phyloP scores from a whole-genome alignment of 2,329 filamentous ascomycete species.

The Albifimbria verrucaria region DNA sequence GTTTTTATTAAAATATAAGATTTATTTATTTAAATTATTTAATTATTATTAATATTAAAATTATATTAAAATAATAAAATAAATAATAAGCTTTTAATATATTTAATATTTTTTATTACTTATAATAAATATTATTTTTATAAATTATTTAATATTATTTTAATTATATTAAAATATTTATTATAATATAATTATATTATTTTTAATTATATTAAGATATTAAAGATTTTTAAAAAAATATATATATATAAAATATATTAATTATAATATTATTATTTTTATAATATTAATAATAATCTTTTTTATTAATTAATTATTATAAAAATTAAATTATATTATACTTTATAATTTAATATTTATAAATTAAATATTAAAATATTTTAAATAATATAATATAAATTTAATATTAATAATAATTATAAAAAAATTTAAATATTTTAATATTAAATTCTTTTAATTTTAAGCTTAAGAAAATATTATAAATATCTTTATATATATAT shows the following conservation, averaged over 20 bases:
- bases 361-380: neutral
- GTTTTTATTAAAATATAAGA: neutral
- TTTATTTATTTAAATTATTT: conserved; percentile 2
- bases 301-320: neutral
- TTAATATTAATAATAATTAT: conserved; percentile 1
- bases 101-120: neutral
- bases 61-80: neutral
- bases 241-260: neutral
- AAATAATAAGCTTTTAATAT: neutral
- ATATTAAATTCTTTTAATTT: no score
- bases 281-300: no score
- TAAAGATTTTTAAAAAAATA: neutral
- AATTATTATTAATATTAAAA: conserved; percentile 2
- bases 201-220: neutral
- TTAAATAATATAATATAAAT: neutral
- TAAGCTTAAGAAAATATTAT: conserved; percentile 4
- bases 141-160: neutral
- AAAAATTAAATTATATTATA: neutral
- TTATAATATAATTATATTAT: neutral
- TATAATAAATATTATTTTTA: neutral
- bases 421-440: neutral
- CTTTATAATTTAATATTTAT: conserved; percentile 2
- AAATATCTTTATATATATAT: neutral
- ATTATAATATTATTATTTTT: neutral
- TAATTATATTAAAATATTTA: neutral